phyloP scores from a whole-genome alignment of 2,329 filamentous ascomycete species.

The Grosmannia huntii region DNA sequence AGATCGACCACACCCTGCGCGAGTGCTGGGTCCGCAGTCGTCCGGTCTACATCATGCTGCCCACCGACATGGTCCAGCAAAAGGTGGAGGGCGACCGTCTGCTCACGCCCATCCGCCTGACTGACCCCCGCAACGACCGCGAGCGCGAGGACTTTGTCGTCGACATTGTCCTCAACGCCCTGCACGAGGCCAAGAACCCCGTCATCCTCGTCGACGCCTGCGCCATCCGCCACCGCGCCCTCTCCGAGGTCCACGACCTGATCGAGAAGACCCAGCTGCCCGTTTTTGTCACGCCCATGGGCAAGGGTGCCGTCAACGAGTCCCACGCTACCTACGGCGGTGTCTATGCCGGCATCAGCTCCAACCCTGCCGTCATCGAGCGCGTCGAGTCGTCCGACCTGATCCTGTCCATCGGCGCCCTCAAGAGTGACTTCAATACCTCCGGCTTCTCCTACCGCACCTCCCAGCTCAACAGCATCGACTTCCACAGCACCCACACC shows the following conservation, averaged over 20 bases:
- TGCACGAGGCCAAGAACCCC: slow-evolving; percentile 54
- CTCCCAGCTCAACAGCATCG: slow-evolving; percentile 64
- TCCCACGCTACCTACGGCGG: slow-evolving; percentile 63
- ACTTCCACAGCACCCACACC: slow-evolving; percentile 64
- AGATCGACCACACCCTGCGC: slow-evolving; percentile 66
- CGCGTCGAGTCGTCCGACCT: slow-evolving; percentile 58
- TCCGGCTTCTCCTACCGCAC: slow-evolving; percentile 72
- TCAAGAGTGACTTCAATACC: slow-evolving; percentile 68
- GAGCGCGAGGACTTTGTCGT: slow-evolving; percentile 76
- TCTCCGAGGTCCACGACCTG: slow-evolving; percentile 60
- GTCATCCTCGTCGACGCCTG: slow-evolving; percentile 75
- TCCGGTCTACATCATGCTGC: slow-evolving; percentile 74
- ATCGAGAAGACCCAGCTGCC: slow-evolving; percentile 63
- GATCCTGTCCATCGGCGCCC: slow-evolving; percentile 55
- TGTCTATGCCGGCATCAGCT: slow-evolving; percentile 73
- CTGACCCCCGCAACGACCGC: slow-evolving; percentile 49
- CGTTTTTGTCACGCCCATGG: slow-evolving; percentile 82
- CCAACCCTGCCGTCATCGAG: slow-evolving; percentile 48
- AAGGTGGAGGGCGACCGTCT: slow-evolving; percentile 65
- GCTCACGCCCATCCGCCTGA: slow-evolving; percentile 56
- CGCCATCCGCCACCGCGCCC: slow-evolving; percentile 61
- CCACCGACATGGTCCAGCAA: slow-evolving; percentile 65
- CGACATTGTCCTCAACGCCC: slow-evolving; percentile 59
- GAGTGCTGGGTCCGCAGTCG: slow-evolving; percentile 62
- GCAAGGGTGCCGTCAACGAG: slow-evolving; percentile 74